Base-by-base conservation (phyloP, 2,329 filamentous ascomycete species). In the Emergomyces orientalis region DNA sequence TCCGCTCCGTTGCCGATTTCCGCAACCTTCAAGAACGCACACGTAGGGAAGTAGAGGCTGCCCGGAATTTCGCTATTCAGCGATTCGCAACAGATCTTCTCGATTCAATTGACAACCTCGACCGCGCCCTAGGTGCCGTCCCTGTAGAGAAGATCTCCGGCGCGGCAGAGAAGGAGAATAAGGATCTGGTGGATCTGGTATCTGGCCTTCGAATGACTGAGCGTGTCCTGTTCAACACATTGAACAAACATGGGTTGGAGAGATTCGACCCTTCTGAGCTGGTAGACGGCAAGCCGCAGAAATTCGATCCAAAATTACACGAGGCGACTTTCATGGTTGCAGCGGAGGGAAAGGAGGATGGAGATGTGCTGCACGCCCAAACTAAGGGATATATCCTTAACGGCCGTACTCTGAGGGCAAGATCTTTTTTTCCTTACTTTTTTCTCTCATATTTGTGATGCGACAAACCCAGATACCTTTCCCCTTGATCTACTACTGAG, bases 11-110 rank as follows among this genome's bases (percentile, higher is more conserved):
- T 67, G 94, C 94, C 78, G 94, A 99, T 72, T 97, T 95, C 85
- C 91, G 91, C 75, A 99, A 97, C 80, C 89, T 99, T 60, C 93
- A 97, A 81, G 91, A 97, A 73, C 90, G 94, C 73, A 96, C 91
- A 52, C 85, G 88, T 76, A 91, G 94, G 73, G 94, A 99, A 69
- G 88, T 95, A 75, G 90, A 94, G 77, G 79, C 84, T 25, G 90
- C 93, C 25, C 88, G 88, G 70, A 90, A 96, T 78, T 99, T 96
- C 71, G 94, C 93, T 72, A 94, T 99, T 72, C 91, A 96, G 75
- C 81, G 88, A 69, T 97, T 99, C 79, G 91, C 93, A 73, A 89
- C 91, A 77, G 94, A 99, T 78, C 87, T 99, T 55, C 86, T 97
- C 69, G 94, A 99, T 76, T 91, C 86, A 73, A 87, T 99, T 72